phyloP scores from a whole-genome alignment of 2,329 filamentous ascomycete species.

The Onygenales sp. region DNA sequence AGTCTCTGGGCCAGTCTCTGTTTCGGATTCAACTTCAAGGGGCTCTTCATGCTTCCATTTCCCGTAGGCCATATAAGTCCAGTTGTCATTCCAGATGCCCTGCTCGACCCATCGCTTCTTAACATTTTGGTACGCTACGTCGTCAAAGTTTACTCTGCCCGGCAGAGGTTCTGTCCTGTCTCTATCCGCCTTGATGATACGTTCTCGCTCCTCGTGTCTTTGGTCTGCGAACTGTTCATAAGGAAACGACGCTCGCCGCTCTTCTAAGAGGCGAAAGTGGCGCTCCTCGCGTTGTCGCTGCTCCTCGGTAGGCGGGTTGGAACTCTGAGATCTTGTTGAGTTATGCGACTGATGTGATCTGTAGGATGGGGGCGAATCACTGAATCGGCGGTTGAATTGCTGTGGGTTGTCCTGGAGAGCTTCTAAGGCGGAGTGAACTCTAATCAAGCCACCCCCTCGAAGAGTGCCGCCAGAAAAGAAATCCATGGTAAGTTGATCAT shows the following conservation, averaged over 20 bases:
- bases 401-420: background rate
- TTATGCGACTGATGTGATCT: background rate
- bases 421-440: background rate
- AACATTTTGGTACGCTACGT: slow-evolving; percentile 10
- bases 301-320: background rate
- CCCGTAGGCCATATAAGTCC: background rate
- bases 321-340: background rate
- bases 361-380: background rate
- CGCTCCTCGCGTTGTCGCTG: background rate
- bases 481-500: too few species aligned
- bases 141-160: background rate
- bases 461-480: too few species aligned
- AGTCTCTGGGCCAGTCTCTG: slow-evolving; percentile 8
- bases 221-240: background rate
- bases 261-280: background rate
- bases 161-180: background rate
- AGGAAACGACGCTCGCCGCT: background rate
- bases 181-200: background rate
- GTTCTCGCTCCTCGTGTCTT: background rate
- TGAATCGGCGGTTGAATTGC: background rate
- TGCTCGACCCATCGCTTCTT: slow-evolving; percentile 20
- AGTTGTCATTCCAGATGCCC: slow-evolving; percentile 15
- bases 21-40: slow-evolving; percentile 1
- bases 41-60: slow-evolving; percentile 2
- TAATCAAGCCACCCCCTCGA: too few species aligned